Percentiles rank a stretch among this genome's conserved stretches.
phyloP scores from a whole-genome alignment of 2,329 filamentous ascomycete species.

The Pseudopithomyces maydicus region DNA sequence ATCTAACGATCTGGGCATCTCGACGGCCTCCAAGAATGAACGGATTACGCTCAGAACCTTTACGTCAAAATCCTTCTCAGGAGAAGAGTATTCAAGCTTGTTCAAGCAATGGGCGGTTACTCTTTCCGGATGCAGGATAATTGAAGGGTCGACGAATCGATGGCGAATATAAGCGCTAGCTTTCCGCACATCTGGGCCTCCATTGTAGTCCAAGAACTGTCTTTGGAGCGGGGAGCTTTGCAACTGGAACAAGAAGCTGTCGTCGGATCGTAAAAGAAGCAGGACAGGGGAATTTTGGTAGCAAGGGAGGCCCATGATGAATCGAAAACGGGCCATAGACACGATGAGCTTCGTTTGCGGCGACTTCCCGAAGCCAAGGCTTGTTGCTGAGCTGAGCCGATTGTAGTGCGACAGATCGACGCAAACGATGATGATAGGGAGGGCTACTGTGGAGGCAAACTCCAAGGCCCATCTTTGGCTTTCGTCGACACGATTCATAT shows the following conservation, averaged over 20 bases:
- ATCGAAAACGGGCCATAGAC: neutral
- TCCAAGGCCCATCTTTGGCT: no score
- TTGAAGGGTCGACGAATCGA: neutral
- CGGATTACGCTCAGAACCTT: no score
- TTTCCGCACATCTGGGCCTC: neutral
- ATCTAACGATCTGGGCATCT: no score
- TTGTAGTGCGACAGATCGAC: neutral
- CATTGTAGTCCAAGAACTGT: neutral
- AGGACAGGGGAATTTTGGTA: neutral
- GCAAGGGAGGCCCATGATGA: neutral
- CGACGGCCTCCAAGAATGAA: no score
- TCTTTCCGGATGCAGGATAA: neutral
- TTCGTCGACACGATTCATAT: neutral
- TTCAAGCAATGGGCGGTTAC: neutral
- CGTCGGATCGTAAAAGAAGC: neutral
- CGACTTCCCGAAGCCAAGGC: no score
- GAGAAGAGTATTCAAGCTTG: neutral
- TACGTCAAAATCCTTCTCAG: no score
- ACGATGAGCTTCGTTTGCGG: neutral
- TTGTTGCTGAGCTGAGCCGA: neutral
- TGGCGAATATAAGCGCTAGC: neutral
- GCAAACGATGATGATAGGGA: neutral
- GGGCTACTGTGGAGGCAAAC: neutral
- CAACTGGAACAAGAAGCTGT: neutral
- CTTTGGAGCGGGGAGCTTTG: neutral